Base-by-base conservation (phyloP, 1,284 basidiomycete genomes). In the Moniliella sp. region DNA sequence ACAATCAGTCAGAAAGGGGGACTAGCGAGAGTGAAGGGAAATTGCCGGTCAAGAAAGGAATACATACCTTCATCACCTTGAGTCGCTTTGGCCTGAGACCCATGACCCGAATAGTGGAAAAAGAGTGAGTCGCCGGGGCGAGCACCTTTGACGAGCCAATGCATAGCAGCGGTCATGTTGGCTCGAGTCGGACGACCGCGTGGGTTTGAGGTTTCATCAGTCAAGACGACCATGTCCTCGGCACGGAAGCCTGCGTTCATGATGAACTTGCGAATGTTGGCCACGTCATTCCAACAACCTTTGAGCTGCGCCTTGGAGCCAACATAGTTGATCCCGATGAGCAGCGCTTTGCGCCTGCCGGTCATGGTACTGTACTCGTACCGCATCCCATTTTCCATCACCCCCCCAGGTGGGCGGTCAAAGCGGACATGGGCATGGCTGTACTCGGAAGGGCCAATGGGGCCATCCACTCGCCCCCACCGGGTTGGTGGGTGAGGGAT, bases 311-410 rank as follows among this genome's bases (percentile, higher is more conserved):
- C 43, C 18, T 34, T 34, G 17, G n/a, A n/a, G n/a, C n/a, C n/a
- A n/a, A 36, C 40, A 30, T 60, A 60, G 41, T 60, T 60, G 40
- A 59, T 56, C 3, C 57, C 57, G 33, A 60, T 57, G 17, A 60
- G 36, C 16, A 60, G 41, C 15, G 57, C 57, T 36, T 60, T 60
- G 16, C 57, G 43, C 39, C 51, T 57, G 14, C 57, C 57, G 15
- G 33, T 38, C 53, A 57, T 57, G 28, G 36, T 40, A 17, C 49
- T 52, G 37, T 58, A 58, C 38, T 57, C 46, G 40, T 45, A 58
- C 3, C 37, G 44, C 42, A 38, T 33, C 30, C 49, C 31, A 27
- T 42, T 46, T 33, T 47, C 46, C 48, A 48, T 49, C 29, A 40
- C 27, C 11, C 45, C 43, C 15, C 53, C 55, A 18, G 49, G 48